Evolutionary conservation across 345 rosid genomes (phyloP), one percentile per base, ranked within the genome.

Genomic region (Xanthoceras sorbifolium): DNA sequence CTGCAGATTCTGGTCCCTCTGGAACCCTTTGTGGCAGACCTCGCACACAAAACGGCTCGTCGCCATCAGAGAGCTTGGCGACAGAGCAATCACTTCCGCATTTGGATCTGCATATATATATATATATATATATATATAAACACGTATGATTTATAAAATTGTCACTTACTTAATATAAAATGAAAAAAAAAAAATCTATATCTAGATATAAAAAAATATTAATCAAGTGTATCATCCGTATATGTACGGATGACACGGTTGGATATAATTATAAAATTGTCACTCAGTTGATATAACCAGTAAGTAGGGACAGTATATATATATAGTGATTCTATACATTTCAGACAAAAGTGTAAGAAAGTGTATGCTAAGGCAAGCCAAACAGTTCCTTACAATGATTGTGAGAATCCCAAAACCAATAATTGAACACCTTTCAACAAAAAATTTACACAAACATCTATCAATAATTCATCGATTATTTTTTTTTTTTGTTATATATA

Each of bases 381-480:
- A 79, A 82, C 72, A 76, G 84, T 84, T 15, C 61, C 23, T 59
- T 77, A 64, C 83, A 86, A 86, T 86, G 80, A 86, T 86, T 86
- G 87, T 84, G 83, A 82, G 67, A n/a, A n/a, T n/a, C n/a, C 72
- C 76, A 42, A 66, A 66, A 69, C 80, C 86, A 87, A 83, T 84
- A 81, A 86, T 86, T 86, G 87, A 82, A 84, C 71, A 72, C 66
- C 34, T 76, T n/a, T 76, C 79, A 78, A 48, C 76, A 64, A n/a
- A n/a, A n/a, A n/a, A 59, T 81, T 69, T 80, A 68, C 54, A 69
- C 36, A 29, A 69, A 23, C 25, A 25, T n/a, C n/a, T n/a, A n/a
- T 63, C 85, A 81, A 79, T 84, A 77, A 75, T 84, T 86, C 80
- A 75, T 63, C n/a, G n/a, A n/a, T n/a, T 70, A 36, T 72, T 73